Base-by-base conservation (phyloP, 805 yeast species). In the Deakozyma indianensis region DNA sequence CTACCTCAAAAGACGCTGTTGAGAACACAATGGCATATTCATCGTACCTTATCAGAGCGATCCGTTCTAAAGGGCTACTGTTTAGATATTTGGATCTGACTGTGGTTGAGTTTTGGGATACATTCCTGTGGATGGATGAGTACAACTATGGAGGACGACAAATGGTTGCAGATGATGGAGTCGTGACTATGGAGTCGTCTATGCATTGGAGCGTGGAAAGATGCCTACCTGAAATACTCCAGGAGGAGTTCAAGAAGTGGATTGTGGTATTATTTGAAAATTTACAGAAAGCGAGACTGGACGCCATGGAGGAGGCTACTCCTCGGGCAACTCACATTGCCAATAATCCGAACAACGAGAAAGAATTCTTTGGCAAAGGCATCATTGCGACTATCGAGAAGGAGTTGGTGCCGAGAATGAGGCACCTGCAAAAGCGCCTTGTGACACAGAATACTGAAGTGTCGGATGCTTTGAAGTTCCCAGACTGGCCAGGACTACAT, bases 111-210 rank as follows among this genome's bases (percentile, higher is more conserved):
- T 87, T 84, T 57, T 92, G 98, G 98, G 96, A 92, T 59, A 56
- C 81, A n/a, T 65, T 92, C 51, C 65, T 92, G 1, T 94, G 96
- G 97, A 83, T 90, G 94, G 96, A 92, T 59, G 79, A 81, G 53
- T 76, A 75, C 55, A 92, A 92, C 57, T 87, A 71, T 61, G 83
- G 94, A 40, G 99, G 98, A 4, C 60, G 74, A 43, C 16, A 20
- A 16, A 27, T 7, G 23, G 23, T 9, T 4, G 22, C 11, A 11
- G 29, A 9, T 35, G 47, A 50, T 20, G 56, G 48, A 18, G 14
- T 9, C 7, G 28, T 25, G 7, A 68, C 64, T 2, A 45, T 57
- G 20, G 60, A 56, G 16, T 78, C 83, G 1, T 69, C 63, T 43
- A 73, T 74, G 47, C 63, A 77, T 43, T 92, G 98, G 98, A 92